Conservation (phyloP, 1,139 yeast species). For the Spathaspora sp. region DNA sequence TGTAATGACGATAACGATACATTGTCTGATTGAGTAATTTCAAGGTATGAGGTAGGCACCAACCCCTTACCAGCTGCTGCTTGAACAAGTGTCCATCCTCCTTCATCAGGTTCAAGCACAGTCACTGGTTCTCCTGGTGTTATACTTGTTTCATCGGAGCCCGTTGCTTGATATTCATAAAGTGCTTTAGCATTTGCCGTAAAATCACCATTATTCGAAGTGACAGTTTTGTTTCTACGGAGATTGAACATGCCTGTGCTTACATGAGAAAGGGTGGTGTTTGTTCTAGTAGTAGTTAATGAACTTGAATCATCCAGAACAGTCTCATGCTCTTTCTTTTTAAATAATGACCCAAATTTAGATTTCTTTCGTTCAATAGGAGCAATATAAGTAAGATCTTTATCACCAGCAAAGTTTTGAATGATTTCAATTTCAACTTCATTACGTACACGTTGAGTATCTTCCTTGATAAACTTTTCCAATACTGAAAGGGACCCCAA, state of each 20-base stretch:
- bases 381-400: slow-evolving; percentile 56
- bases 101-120: slow-evolving; percentile 72
- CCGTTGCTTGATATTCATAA: slow-evolving; percentile 68
- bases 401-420: slow-evolving; percentile 80
- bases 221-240: slow-evolving; percentile 32
- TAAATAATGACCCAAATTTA: slow-evolving; percentile 50
- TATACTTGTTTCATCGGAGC: slow-evolving; percentile 72
- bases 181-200: slow-evolving; percentile 50
- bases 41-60: slow-evolving; percentile 86
- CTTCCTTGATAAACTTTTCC: slow-evolving; percentile 68
- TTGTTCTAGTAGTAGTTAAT: slow-evolving; percentile 33
- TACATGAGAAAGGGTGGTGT: slow-evolving; percentile 24
- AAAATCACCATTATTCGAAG: neutral
- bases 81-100: slow-evolving; percentile 84
- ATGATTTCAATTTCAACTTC: slow-evolving; percentile 92
- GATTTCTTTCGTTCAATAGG: slow-evolving; percentile 51
- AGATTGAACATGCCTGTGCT: slow-evolving; percentile 37
- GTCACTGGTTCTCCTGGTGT: slow-evolving; percentile 59
- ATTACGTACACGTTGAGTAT: slow-evolving; percentile 66
- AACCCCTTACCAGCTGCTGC: slow-evolving; percentile 57
- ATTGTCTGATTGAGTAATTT: slow-evolving; percentile 27
- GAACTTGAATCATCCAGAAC: slow-evolving; percentile 18
- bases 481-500: slow-evolving; percentile 55
- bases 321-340: slow-evolving; percentile 14
- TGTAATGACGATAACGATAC: slow-evolving; percentile 2